Conservation (phyloP, 2,329 filamentous ascomycete species). For the Calycina marina region DNA sequence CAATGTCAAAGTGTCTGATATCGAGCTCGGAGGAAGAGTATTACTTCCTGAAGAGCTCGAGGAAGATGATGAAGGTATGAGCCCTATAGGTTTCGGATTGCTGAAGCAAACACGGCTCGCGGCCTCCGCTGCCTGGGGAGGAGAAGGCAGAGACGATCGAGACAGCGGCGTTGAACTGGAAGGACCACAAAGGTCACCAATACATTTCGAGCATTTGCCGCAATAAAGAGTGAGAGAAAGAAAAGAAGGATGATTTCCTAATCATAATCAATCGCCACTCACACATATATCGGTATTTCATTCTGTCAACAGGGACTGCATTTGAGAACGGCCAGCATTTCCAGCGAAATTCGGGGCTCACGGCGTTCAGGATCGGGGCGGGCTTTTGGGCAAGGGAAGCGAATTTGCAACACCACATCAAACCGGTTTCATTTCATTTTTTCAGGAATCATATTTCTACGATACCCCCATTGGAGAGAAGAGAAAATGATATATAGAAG, state of each 20-base stretch:
- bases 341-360: too few species aligned
- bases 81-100: conserved; percentile 15
- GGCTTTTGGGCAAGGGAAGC: neutral
- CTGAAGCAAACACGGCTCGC: conserved; percentile 17
- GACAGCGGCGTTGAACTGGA: conserved; percentile 20
- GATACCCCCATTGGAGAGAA: conserved; percentile 3
- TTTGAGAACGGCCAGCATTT: neutral
- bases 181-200: conserved; percentile 6
- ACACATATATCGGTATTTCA: neutral
- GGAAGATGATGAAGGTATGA: conserved; percentile 17
- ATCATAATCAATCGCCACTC: conserved; percentile 1
- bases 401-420: neutral
- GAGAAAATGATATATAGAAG: neutral
- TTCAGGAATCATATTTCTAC: conserved; percentile 2
- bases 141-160: conserved; percentile 15
- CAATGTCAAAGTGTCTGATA: conserved; percentile 61
- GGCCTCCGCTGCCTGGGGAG: conserved; percentile 13
- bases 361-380: neutral
- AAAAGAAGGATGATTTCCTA: neutral
- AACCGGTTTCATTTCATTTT: conserved; percentile 1
- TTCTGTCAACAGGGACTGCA: neutral
- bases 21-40: conserved; percentile 69
- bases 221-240: neutral
- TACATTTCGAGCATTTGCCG: neutral
- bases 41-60: conserved; percentile 54